Evolutionary conservation across 305 asterid genomes (phyloP), one percentile per base, ranked within the genome.

Genomic region (Ilex paraguariensis): DNA sequence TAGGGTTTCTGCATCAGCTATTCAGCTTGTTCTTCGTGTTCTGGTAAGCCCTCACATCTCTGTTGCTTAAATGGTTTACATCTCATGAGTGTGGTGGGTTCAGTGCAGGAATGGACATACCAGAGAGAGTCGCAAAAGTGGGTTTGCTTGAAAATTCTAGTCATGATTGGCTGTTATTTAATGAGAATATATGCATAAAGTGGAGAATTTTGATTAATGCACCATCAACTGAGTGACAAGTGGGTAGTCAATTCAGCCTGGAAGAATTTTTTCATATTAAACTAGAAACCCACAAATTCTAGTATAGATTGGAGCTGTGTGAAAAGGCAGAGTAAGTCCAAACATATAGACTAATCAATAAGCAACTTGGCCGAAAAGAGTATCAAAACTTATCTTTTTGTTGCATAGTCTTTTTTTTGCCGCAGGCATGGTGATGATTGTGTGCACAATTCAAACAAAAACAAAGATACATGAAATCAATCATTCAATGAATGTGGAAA

Each of bases 401-500:
- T 65, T 71, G 80, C 70, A 63, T 56, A 63, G 74, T 66, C 3
- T 40, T 56, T 61, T 74, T 21, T 54, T 70, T 39, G 72, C 67
- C 65, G 72, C 50, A 56, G 64, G 66, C 54, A 56, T 60, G 66
- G 58, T 56, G 72, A 62, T 66, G 57, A 64, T 68, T 64, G 71
- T 52, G 57, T 39, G 44, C 40, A 59, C 63, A 60, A 66, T 56
- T 74, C 64, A 58, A 15, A 51, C 55, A 55, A 56, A 50, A 40
- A 33, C 52, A 60, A 39, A 68, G 72, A 74, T 70, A 77, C 73
- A 72, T 71, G 71, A 62, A 80, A 85, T 85, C 82, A 82, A 76
- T 82, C 89, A 72, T 73, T 71, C 71, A 74, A 73, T 57, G 72
- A 77, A 81, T 70, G 54, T 63, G 44, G 76, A 79, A 74, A 81